These are phyloP conservation scores for Jackrogersella minutella DNA, from an alignment of 495 filamentous ascomycete species.

Conservation along the genomic window DNA sequence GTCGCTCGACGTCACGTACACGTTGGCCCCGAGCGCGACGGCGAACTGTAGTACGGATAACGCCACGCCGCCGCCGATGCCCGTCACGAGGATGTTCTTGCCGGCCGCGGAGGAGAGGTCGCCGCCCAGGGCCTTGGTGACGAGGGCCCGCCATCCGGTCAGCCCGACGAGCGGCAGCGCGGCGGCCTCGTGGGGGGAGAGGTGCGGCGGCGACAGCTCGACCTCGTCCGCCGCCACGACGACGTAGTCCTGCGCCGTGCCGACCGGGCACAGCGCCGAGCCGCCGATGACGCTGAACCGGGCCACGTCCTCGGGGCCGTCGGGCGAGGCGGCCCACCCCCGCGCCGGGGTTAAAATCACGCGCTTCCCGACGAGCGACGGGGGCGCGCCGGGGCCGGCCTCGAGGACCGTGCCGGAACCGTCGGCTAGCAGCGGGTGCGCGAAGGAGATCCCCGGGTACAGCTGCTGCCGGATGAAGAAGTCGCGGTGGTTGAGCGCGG, in stretches of 20 bases:
- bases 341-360: conserved; percentile 77
- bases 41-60: conserved; percentile 75
- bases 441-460: conserved; percentile 83
- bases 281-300: conserved; percentile 78
- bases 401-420: conserved; percentile 75
- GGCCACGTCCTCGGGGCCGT: conserved; percentile 72
- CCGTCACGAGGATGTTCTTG: conserved; percentile 74
- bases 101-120: conserved; percentile 71
- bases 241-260: conserved; percentile 75
- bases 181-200: conserved; percentile 75
- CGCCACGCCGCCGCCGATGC: conserved; percentile 84
- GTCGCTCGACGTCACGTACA: conserved; percentile 73
- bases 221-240: conserved; percentile 74
- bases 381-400: conserved; percentile 61
- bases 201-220: conserved; percentile 75
- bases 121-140: conserved; percentile 70
- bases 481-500: conserved; percentile 90
- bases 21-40: conserved; percentile 67
- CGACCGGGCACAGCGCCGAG: conserved; percentile 66
- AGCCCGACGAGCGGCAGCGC: conserved; percentile 82
- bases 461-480: conserved; percentile 90
- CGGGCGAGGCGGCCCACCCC: conserved; percentile 75
- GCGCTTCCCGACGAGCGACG: conserved; percentile 62
- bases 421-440: conserved; percentile 76
- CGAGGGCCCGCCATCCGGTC: conserved; percentile 86